A percentile compares a stretch with the other conserved stretches of the same genome.
Evolutionary conservation across 2,329 filamentous ascomycete species (phyloP).

Genomic region (Monascus ruber): DNA sequence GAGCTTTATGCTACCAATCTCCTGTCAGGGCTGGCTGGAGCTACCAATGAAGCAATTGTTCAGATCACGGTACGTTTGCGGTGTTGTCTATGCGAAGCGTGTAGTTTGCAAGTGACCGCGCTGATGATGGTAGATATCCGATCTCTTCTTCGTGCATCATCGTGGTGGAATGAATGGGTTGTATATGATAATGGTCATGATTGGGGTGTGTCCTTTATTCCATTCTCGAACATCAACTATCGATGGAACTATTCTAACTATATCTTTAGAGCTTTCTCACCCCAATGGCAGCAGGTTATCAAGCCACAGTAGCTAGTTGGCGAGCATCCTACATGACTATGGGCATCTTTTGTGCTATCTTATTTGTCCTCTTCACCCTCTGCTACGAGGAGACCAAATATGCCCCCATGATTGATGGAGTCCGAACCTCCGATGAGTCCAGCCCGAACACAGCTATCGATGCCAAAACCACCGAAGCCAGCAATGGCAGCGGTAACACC

Average conservation of each 20-base stretch:
- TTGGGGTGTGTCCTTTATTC: slow-evolving; percentile 10
- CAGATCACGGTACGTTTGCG: slow-evolving; percentile 21
- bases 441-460: not conserved
- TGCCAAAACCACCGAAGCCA: not conserved
- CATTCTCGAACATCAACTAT: not conserved
- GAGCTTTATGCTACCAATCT: slow-evolving; percentile 37
- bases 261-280: slow-evolving; percentile 17
- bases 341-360: slow-evolving; percentile 18
- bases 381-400: slow-evolving; percentile 30
- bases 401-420: slow-evolving; percentile 8
- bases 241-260: not conserved
- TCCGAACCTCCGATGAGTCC: slow-evolving; percentile 1
- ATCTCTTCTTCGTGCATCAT: slow-evolving; percentile 34
- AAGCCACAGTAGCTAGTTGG: slow-evolving; percentile 24
- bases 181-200: slow-evolving; percentile 25
- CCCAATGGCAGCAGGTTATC: slow-evolving; percentile 22
- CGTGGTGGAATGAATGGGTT: slow-evolving; percentile 34
- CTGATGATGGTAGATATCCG: slow-evolving; percentile 16
- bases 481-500: slow-evolving; percentile 3
- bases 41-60: slow-evolving; percentile 29
- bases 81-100: too few relatives aligned
- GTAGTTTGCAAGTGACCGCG: too few relatives aligned
- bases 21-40: slow-evolving; percentile 27
- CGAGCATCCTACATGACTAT: slow-evolving; percentile 25
- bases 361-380: slow-evolving; percentile 20